Evolutionary conservation across 2,329 filamentous ascomycete species (phyloP).

Genomic region (Paramyrothecium roridum): DNA sequence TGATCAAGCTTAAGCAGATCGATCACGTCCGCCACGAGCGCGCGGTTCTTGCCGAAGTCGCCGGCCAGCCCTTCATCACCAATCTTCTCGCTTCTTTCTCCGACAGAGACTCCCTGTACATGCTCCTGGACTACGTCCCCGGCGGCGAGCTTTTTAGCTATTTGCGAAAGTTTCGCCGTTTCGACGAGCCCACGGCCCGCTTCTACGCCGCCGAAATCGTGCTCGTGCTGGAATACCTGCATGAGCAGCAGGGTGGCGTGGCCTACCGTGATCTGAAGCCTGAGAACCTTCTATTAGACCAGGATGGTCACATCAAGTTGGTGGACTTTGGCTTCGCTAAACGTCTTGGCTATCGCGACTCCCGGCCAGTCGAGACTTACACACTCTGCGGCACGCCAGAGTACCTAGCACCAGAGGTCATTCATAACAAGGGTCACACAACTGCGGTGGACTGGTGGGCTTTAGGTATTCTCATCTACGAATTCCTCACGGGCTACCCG

Average conservation of each 20-base stretch:
- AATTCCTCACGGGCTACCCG: conserved; percentile 80
- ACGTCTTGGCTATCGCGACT: conserved; percentile 58
- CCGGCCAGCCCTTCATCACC: conserved; percentile 81
- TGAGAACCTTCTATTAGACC: conserved; percentile 77
- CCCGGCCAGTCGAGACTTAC: conserved; percentile 65
- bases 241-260: conserved; percentile 73
- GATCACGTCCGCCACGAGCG: conserved; percentile 85
- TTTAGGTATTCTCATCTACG: conserved; percentile 77
- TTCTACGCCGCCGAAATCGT: conserved; percentile 86
- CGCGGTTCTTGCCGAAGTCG: conserved; percentile 71
- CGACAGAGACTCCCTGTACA: conserved; percentile 74
- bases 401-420: conserved; percentile 81
- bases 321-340: conserved; percentile 88
- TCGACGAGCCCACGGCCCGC: conserved; percentile 73
- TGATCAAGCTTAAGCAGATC: conserved; percentile 81
- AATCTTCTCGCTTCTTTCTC: conserved; percentile 76
- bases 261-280: conserved; percentile 82
- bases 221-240: conserved; percentile 75
- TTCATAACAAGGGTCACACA: conserved; percentile 75
- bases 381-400: conserved; percentile 82
- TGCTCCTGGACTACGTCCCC: conserved; percentile 80
- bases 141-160: conserved; percentile 85
- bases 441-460: conserved; percentile 87
- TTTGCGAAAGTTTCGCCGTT: conserved; percentile 71
- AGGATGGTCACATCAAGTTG: conserved; percentile 74